These are phyloP conservation scores for Lipomyces japonicus DNA, from an alignment of 805 yeast genomes.

Conservation along the genomic window DNA sequence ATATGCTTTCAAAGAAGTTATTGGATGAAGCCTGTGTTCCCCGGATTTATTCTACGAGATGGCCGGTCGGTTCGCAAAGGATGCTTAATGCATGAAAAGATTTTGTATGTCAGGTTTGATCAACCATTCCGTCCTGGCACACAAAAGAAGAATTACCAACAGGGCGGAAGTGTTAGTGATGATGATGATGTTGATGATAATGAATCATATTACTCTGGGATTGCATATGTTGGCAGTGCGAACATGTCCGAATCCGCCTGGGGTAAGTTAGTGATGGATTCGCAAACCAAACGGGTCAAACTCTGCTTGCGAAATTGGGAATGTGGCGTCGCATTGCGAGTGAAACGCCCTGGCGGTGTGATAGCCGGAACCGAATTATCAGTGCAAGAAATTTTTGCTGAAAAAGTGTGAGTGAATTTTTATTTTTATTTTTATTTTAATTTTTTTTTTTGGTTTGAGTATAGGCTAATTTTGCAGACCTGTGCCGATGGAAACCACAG, in stretches of 20 bases:
- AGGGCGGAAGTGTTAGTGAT: no score
- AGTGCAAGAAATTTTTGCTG: conserved; percentile 9
- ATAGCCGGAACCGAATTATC: background rate
- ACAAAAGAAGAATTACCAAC: background rate
- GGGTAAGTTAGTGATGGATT: conserved; percentile 24
- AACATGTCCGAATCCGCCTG: conserved; percentile 29
- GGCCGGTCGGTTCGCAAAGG: conserved; percentile 18
- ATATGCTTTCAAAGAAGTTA: conserved; percentile 16
- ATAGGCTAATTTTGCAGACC: no score
- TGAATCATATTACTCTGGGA: no score
- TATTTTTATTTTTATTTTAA: background rate
- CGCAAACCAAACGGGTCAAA: conserved; percentile 7
- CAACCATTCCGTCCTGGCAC: background rate
- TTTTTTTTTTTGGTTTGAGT: background rate
- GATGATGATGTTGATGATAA: no score
- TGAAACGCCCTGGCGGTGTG: no score
- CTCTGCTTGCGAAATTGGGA: conserved; percentile 26
- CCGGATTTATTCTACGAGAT: conserved; percentile 21
- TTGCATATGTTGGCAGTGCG: conserved; percentile 26
- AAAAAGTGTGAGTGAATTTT: conserved; percentile 7
- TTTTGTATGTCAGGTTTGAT: conserved; percentile 23
- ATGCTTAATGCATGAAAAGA: conserved; percentile 27
- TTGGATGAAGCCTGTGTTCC: conserved; percentile 23
- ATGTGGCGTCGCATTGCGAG: conserved; percentile 23
- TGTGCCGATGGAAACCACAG: conserved; percentile 20